These are phyloP conservation scores for Cucurbita ficifolia DNA, from an alignment of 306 rosid species.

Conservation along the genomic window DNA sequence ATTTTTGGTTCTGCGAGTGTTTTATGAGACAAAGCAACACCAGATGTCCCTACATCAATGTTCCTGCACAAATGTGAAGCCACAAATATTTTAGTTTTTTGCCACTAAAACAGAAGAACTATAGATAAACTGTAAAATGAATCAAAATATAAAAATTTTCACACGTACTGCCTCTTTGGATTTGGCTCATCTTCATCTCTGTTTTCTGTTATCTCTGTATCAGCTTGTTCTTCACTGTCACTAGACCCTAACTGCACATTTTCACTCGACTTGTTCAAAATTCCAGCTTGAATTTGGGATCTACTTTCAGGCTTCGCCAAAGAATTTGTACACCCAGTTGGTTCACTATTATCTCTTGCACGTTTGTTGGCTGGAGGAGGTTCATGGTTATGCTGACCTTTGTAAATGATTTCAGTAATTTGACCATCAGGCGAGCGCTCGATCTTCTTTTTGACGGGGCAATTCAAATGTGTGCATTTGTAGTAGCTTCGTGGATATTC, in stretches of 20 bases:
- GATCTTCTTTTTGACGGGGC: slow-evolving; percentile 86
- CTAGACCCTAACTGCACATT: slow-evolving; percentile 30
- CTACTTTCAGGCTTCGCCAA: slow-evolving; percentile 40
- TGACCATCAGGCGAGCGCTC: slow-evolving; percentile 85
- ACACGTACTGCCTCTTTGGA: slow-evolving; percentile 46
- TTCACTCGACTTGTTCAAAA: slow-evolving; percentile 29
- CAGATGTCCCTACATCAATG: slow-evolving; percentile 39
- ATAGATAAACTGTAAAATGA: neutral
- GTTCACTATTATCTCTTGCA: slow-evolving; percentile 44
- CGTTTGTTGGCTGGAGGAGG: slow-evolving; percentile 62
- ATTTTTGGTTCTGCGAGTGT: slow-evolving; percentile 87
- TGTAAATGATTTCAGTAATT: slow-evolving; percentile 84
- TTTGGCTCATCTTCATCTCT: slow-evolving; percentile 50
- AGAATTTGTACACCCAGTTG: slow-evolving; percentile 31
- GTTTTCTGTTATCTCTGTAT: slow-evolving; percentile 42
- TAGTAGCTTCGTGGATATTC: slow-evolving; percentile 93
- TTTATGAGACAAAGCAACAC: slow-evolving; percentile 52
- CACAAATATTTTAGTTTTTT: neutral
- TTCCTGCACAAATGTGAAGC: slow-evolving; percentile 38
- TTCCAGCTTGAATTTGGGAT: slow-evolving; percentile 42
- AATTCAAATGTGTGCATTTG: slow-evolving; percentile 77
- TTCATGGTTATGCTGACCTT: slow-evolving; percentile 91
- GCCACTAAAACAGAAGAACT: neutral
- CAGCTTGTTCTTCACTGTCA: slow-evolving; percentile 55
- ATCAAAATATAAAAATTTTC: neutral